These are phyloP conservation scores for Forsythia viridissima DNA, from an alignment of 257 asterid genomes.

Conservation along the genomic window DNA sequence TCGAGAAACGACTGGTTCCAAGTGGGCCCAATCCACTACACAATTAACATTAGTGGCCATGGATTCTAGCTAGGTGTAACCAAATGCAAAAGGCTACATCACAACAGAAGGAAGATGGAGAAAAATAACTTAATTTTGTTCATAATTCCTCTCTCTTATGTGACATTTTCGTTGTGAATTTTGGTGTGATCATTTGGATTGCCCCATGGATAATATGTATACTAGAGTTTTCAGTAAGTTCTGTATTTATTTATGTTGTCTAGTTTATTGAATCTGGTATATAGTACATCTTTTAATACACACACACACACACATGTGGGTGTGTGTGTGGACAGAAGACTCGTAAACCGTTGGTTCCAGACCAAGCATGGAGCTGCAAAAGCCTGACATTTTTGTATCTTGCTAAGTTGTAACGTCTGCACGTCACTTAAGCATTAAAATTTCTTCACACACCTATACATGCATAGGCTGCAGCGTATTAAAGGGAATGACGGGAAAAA, in stretches of 20 bases:
- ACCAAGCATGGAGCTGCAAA: too few relatives aligned
- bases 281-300: not conserved
- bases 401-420: too few relatives aligned
- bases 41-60: conserved; percentile 24
- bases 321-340: too few relatives aligned
- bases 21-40: conserved; percentile 46
- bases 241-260: not conserved
- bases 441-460: too few relatives aligned
- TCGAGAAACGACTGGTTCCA: conserved; percentile 39
- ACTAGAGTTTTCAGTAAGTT: not conserved
- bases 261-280: not conserved
- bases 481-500: too few relatives aligned
- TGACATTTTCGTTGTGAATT: not conserved
- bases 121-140: too few relatives aligned
- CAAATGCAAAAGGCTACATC: not conserved
- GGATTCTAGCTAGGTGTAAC: not conserved
- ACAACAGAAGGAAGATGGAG: not conserved
- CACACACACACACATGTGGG: too few relatives aligned
- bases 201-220: not conserved
- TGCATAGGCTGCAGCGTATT: too few relatives aligned
- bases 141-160: not conserved
- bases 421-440: too few relatives aligned
- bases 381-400: too few relatives aligned
- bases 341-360: too few relatives aligned
- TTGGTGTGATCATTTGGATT: not conserved